Evolutionary conservation across 306 rosid genomes (phyloP).

Genomic region (Adenanthera pavonina): DNA sequence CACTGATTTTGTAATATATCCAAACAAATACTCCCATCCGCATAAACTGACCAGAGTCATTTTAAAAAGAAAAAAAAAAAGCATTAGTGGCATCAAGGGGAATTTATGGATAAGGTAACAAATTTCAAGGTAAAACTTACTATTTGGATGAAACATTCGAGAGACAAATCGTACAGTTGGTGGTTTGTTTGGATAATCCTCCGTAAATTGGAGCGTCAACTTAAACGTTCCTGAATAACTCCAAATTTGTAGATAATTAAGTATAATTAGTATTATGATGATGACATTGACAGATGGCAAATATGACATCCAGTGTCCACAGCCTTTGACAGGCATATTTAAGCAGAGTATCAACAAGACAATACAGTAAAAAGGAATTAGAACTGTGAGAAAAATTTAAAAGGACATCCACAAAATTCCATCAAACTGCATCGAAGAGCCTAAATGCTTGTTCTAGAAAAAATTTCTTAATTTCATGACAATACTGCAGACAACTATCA

Average conservation of each 20-base stretch:
- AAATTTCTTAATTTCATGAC: background rate
- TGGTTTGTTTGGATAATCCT: constrained; percentile 95
- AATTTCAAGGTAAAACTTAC: constrained; percentile 57
- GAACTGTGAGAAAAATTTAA: background rate
- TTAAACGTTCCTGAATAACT: constrained; percentile 81
- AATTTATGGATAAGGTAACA: constrained; percentile 17
- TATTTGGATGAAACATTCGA: constrained; percentile 92
- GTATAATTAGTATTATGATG: constrained; percentile 28
- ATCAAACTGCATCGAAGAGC: constrained; percentile 4
- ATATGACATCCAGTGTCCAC: constrained; percentile 27
- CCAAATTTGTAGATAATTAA: constrained; percentile 39
- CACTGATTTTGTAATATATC: constrained; percentile 70
- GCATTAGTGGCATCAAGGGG: constrained; percentile 12
- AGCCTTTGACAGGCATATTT: background rate
- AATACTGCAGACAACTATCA: constrained; percentile 4
- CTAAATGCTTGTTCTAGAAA: background rate
- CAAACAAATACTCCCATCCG: constrained; percentile 70
- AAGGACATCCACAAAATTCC: constrained; percentile 11
- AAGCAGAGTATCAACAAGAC: background rate
- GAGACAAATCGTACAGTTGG: constrained; percentile 91
- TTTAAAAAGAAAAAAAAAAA: background rate
- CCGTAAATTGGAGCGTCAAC: constrained; percentile 83
- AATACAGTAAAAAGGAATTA: background rate
- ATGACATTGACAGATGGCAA: constrained; percentile 22
- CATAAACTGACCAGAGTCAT: constrained; percentile 55